phyloP scores from a whole-genome alignment of 78 protist genomes.

The Goniomonas avonlea region DNA sequence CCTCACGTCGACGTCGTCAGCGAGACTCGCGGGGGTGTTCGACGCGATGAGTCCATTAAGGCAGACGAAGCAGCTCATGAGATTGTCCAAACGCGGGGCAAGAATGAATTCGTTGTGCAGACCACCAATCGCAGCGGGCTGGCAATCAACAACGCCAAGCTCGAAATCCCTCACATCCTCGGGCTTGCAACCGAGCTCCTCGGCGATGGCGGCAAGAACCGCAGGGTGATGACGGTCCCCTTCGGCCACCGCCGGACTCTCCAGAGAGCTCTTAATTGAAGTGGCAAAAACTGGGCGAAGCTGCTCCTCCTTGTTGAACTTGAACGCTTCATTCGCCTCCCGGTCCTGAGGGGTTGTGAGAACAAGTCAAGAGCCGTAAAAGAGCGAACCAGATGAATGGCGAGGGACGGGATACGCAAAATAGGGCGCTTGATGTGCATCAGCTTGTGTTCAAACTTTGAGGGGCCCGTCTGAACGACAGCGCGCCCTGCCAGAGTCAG shows the following conservation, averaged over 20 bases:
- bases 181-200: slow-evolving; percentile 42
- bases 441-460: background rate
- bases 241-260: background rate
- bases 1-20: background rate
- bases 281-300: slow-evolving; percentile 66
- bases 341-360: slow-evolving; percentile 10
- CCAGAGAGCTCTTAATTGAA: background rate
- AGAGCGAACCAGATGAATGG: slow-evolving; percentile 71
- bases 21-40: too few relatives aligned
- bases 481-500: slow-evolving; percentile 81
- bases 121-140: slow-evolving; percentile 76
- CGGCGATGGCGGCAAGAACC: slow-evolving; percentile 45
- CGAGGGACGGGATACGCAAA: slow-evolving; percentile 75
- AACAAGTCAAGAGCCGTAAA: too few relatives aligned
- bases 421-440: slow-evolving; percentile 41
- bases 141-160: slow-evolving; percentile 69
- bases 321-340: slow-evolving; percentile 53
- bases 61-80: slow-evolving; percentile 57
- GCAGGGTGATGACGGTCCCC: slow-evolving; percentile 47
- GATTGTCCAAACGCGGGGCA: slow-evolving; percentile 88
- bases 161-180: slow-evolving; percentile 72
- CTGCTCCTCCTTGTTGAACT: slow-evolving; percentile 76
- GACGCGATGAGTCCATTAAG: slow-evolving; percentile 28
- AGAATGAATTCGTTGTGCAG: slow-evolving; percentile 65
- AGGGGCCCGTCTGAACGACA: slow-evolving; percentile 12